Evolutionary conservation across 331 rosid genomes (phyloP).

Genomic region (Acacia pycnantha): DNA sequence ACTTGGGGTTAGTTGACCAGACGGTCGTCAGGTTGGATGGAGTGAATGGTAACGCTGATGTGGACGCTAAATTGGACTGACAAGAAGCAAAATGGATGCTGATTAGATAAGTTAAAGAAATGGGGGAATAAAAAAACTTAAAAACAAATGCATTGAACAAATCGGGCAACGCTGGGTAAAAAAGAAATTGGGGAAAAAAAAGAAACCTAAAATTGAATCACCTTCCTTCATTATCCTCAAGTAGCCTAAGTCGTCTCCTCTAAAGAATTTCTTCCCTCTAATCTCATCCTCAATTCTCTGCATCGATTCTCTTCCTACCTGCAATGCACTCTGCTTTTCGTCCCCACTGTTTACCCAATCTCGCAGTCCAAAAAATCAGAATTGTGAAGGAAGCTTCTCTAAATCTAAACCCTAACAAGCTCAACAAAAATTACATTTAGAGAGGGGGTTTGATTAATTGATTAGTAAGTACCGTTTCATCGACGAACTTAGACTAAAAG

Average conservation of each 20-base stretch:
- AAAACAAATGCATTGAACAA: too few species aligned
- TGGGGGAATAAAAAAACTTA: too few species aligned
- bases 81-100: too few species aligned
- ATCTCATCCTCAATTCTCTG: conserved; percentile 44
- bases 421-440: background rate
- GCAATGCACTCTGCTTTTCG: conserved; percentile 22
- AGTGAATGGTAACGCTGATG: too few species aligned
- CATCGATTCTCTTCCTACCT: conserved; percentile 31
- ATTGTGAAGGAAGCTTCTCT: background rate
- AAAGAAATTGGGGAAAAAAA: too few species aligned
- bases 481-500: background rate
- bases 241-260: conserved; percentile 33
- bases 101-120: too few species aligned
- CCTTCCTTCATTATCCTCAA: too few species aligned
- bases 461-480: background rate
- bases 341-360: conserved; percentile 22
- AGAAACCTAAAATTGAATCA: too few species aligned
- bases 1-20: too few species aligned
- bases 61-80: too few species aligned
- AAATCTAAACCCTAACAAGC: background rate
- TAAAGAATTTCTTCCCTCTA: conserved; percentile 30
- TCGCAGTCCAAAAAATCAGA: background rate
- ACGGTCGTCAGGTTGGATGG: too few species aligned
- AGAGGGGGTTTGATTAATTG: background rate
- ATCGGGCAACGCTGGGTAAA: too few species aligned